Percentiles rank a stretch among this genome's conserved stretches.
These are phyloP conservation scores for Globisporangium spinosum DNA, from an alignment of 352 stramenopile species.

Conservation along the genomic window DNA sequence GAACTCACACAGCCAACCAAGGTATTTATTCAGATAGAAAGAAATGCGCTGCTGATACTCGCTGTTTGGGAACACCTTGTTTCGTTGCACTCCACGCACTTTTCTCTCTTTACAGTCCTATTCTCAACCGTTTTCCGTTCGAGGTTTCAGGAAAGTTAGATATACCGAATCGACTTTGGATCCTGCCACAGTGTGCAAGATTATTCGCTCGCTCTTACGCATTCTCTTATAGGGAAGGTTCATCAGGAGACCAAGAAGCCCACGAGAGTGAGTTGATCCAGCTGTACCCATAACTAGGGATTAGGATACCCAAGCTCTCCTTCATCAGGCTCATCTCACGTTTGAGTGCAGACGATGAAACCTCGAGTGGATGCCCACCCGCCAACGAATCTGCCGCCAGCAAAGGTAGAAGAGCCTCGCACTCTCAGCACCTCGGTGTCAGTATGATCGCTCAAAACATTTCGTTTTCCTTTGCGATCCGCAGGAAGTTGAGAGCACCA, in stretches of 20 bases:
- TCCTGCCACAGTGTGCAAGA: background rate
- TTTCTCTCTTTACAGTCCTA: background rate
- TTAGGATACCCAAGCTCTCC: background rate
- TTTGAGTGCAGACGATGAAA: background rate
- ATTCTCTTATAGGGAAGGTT: background rate
- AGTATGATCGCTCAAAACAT: constrained; percentile 39
- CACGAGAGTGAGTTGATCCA: background rate
- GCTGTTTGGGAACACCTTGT: background rate
- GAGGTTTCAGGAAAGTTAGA: background rate
- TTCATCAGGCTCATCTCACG: background rate
- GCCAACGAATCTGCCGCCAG: background rate
- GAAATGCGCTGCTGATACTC: constrained; percentile 2
- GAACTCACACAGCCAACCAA: background rate
- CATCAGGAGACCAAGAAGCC: background rate
- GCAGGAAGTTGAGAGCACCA: constrained; percentile 50
- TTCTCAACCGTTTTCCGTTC: background rate
- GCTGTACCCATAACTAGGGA: background rate
- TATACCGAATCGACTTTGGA: background rate
- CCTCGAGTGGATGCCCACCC: background rate
- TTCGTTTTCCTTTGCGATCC: constrained; percentile 71
- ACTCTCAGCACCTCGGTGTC: background rate
- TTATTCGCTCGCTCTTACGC: background rate
- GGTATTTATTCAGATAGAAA: constrained; percentile 13
- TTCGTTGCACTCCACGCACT: background rate
- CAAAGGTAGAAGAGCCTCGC: background rate